These are phyloP conservation scores for Cucurbita maxima DNA, from an alignment of 306 rosid species.

Conservation along the genomic window DNA sequence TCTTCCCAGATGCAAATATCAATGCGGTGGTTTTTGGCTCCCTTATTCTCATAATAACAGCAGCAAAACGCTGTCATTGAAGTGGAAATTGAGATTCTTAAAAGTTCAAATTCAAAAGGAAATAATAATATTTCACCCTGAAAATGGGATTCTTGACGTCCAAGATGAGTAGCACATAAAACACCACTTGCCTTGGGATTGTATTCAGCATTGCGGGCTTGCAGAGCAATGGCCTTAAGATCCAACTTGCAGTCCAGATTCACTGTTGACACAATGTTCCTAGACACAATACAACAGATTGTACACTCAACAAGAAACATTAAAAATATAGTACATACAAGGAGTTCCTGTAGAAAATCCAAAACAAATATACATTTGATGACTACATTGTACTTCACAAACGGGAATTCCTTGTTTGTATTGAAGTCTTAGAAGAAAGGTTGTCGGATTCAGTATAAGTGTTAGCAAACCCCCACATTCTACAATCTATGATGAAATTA, in stretches of 20 bases:
- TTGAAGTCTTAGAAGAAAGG: background rate
- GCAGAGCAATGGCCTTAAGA: conserved; percentile 78
- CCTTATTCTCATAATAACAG: conserved; percentile 95
- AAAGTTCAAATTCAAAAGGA: background rate
- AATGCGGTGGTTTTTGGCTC: conserved; percentile 94
- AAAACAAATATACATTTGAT: background rate
- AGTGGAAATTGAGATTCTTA: background rate
- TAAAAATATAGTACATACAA: background rate
- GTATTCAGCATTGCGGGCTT: conserved; percentile 95
- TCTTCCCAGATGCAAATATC: conserved; percentile 92
- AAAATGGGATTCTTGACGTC: background rate
- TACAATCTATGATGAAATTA: background rate
- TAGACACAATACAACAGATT: conserved; percentile 12
- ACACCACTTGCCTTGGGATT: conserved; percentile 68
- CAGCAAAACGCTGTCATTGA: conserved; percentile 74
- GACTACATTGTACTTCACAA: background rate
- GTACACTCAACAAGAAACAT: background rate
- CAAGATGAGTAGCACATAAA: background rate
- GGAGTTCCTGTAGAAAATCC: background rate
- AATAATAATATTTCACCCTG: background rate
- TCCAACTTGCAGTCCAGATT: conserved; percentile 89
- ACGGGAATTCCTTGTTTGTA: background rate
- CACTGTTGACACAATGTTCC: conserved; percentile 90
- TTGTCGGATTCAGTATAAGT: background rate
- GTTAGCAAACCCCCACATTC: background rate